Evolutionary conservation across 2,329 filamentous ascomycete species (phyloP), one percentile per base, ranked within the genome.

Genomic region (Fusarium cyanostomum): DNA sequence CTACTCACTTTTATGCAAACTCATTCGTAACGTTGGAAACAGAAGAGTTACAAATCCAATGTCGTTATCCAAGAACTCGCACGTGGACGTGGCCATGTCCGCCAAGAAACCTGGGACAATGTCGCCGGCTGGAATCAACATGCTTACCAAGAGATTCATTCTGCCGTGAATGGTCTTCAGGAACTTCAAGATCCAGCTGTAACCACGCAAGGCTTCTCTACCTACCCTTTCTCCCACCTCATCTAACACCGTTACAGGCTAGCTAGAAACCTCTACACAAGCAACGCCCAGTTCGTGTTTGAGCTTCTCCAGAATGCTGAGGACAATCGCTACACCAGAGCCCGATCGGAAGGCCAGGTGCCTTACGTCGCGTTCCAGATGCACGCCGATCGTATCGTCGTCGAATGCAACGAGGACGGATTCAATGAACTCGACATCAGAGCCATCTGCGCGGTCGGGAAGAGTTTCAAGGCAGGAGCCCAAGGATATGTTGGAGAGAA

Each of bases 401-500:
- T 62, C 18, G 55, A 62, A 7, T 59, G 55, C 21, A 59, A 62
- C 6, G 50, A 62, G 18, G 55, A 62, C 11, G 55, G 59, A 4
- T 62, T 62, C 18, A 31, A 33, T 5, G 8, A 24, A 3, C 28
- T n/a, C 2, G n/a, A 45, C 3, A 1, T 52, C 7, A 8, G 24
- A 11, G 50, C 50, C 1, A 52, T 52, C 9, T 52, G 50, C 21
- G 16, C 39, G 1, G 18, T 37, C 1, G 50, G 39, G 3, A 7
- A 35, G n/a, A 62, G 57, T 3, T 57, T 53, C 11, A 56, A 57
- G 28, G 26, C 16, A 4, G 34, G 21, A 6, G 21, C 49, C 7
- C 52, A 67, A 6, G 64, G 62, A 31, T 66, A 67, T 1, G 43
- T 61, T 3, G 65, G 66, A 8, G 57, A 53, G 7, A 67, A 67